These are phyloP conservation scores for Tetragonia tetragonoides DNA, from an alignment of 148 eudicot genomes.

Conservation along the genomic window DNA sequence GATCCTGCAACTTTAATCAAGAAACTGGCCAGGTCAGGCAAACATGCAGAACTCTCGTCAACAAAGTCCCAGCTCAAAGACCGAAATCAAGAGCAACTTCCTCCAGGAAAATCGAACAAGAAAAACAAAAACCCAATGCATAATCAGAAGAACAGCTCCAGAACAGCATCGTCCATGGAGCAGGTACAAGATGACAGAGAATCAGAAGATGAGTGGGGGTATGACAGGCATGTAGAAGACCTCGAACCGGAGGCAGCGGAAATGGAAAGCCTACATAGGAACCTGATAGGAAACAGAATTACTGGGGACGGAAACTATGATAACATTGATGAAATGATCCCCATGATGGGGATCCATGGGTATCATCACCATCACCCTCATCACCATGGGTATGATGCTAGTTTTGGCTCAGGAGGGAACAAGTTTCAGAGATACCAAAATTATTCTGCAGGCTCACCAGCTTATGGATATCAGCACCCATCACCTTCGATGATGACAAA, in stretches of 20 bases:
- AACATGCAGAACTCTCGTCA: constrained; percentile 55
- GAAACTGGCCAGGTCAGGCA: constrained; percentile 51
- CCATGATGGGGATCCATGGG: constrained; percentile 30
- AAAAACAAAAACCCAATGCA: constrained; percentile 13
- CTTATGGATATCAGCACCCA: constrained; percentile 28
- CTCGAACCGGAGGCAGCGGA: constrained; percentile 8
- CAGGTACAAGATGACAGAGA: constrained; percentile 9
- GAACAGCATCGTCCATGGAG: background rate
- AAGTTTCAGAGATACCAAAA: constrained; percentile 21
- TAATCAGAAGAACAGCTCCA: constrained; percentile 11
- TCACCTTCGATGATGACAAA: constrained; percentile 27
- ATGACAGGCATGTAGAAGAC: constrained; percentile 17
- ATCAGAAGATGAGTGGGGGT: constrained; percentile 7
- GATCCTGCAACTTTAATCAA: constrained; percentile 50
- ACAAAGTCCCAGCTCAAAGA: constrained; percentile 24
- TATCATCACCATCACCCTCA: constrained; percentile 1
- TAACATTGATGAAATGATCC: constrained; percentile 18
- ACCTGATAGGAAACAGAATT: constrained; percentile 6
- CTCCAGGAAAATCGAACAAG: constrained; percentile 12
- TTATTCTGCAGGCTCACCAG: constrained; percentile 23
- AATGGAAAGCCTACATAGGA: constrained; percentile 7
- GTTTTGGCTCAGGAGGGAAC: constrained; percentile 13
- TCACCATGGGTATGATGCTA: constrained; percentile 14
- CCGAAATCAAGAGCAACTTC: constrained; percentile 22
- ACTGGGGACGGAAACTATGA: constrained; percentile 20